These are phyloP conservation scores for Fusarium torreyae DNA, from an alignment of 2,329 filamentous ascomycete species.

Conservation along the genomic window DNA sequence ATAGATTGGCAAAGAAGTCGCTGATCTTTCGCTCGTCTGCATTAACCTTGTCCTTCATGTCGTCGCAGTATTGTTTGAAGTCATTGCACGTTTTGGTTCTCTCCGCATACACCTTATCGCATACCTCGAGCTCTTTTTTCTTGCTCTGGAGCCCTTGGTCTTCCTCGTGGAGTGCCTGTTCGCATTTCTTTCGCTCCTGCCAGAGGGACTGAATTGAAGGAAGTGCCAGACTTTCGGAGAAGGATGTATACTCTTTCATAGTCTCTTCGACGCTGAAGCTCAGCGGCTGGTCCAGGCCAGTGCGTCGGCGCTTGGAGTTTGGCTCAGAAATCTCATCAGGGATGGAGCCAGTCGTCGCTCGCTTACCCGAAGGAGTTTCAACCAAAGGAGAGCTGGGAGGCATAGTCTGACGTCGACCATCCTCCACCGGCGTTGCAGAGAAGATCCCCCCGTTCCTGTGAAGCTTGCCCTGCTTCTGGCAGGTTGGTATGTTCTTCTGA, in stretches of 20 bases:
- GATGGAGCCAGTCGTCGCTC: no score
- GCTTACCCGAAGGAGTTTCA: no score
- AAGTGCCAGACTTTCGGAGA: neutral
- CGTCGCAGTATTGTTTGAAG: neutral
- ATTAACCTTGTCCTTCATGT: neutral
- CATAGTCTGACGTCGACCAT: no score
- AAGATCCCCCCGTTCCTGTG: no score
- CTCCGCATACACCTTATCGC: neutral
- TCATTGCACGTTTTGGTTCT: no score
- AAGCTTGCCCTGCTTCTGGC: neutral
- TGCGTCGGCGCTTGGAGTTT: neutral
- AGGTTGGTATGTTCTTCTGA: neutral
- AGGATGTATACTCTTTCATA: neutral
- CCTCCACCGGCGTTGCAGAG: no score
- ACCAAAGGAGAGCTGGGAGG: no score
- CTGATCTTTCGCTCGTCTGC: neutral
- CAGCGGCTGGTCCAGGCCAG: neutral
- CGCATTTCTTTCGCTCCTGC: neutral
- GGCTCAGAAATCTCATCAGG: neutral
- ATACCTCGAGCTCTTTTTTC: neutral
- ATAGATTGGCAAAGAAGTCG: neutral
- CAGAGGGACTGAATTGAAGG: fast-evolving
- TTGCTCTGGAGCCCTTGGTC: neutral
- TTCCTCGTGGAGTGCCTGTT: neutral
- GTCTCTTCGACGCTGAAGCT: neutral